Base-by-base conservation (phyloP, 768 basidiomycete species). In the Boletus pseudo-olivaceus region DNA sequence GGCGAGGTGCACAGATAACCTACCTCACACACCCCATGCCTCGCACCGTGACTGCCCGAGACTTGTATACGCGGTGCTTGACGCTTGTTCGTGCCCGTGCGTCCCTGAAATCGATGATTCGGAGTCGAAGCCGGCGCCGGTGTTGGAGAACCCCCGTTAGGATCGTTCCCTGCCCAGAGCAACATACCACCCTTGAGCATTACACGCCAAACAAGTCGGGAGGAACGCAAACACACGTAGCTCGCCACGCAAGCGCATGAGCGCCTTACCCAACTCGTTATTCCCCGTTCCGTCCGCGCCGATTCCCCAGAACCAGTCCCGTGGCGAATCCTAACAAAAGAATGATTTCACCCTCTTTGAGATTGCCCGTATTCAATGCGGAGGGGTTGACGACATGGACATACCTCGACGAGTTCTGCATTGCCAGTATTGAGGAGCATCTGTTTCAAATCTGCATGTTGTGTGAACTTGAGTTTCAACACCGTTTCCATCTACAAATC, bases 291-390 rank as follows among this genome's bases (percentile, higher is more conserved):
- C 73, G 64, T 90, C 84, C 26, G 79, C 75, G 6, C 88, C 88
- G 58, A 84, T 67, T 26, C 88, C 88, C 87, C 88, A 90, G 68
- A 88, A 88, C 49, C 84, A 76, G 65, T 90, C 88, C 59, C 82
- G 82, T 59, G 83, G 82, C 10, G 85, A 87, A 67, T 86, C 82
- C 85, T 87, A 26, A 11, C 3, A 43, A n/a, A 17, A 17, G 12
- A 4, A 38, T n/a, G 12, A 17, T 8, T 12, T 30, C 8, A 46
- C 14, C 14, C 5, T 49, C 34, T 11, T 54, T 42, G 23, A 46
- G 47, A 33, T 19, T 19, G 23, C 5, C 9, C n/a, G 40, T n/a
- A 19, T 14, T 6, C 14, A 7, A 17, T 7, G 27, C 1, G 5
- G 15, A 27, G 15, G 15, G 32, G 27, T 5, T n/a, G 44, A 57